Conservation (phyloP, 345 rosid genomes). For the Gossypium thurberi region DNA sequence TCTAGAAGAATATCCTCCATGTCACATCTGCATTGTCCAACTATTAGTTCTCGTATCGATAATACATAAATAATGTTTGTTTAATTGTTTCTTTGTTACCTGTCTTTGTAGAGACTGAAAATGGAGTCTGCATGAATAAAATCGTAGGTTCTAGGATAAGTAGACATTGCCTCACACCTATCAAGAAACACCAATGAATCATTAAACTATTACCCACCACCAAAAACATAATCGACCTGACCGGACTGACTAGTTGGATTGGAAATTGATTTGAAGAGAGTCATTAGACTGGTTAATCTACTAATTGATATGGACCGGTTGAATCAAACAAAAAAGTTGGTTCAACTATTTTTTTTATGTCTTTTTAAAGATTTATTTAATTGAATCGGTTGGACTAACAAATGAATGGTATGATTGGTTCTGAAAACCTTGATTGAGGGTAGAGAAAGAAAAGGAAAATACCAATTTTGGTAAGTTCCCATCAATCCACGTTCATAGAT, state of each 20-base stretch:
- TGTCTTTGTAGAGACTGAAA: slow-evolving; percentile 57
- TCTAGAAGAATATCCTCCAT: slow-evolving; percentile 70
- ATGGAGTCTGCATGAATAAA: slow-evolving; percentile 74
- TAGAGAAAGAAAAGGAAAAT: not conserved
- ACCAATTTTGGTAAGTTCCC: slow-evolving; percentile 91
- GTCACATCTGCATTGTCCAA: slow-evolving; percentile 44
- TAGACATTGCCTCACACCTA: slow-evolving; percentile 72
- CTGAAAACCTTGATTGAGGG: no score
- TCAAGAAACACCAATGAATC: not conserved
- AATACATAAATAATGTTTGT: not conserved
- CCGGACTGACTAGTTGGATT: not conserved
- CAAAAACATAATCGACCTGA: not conserved
- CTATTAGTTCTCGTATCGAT: not conserved
- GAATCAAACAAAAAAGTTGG: no score
- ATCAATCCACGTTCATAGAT: slow-evolving; percentile 82
- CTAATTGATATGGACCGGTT: no score
- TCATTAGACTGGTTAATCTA: no score
- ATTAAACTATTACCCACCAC: not conserved
- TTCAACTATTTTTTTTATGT: no score
- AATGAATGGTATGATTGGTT: no score
- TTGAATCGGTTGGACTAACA: no score
- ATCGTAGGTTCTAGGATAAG: slow-evolving; percentile 89
- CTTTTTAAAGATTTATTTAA: no score
- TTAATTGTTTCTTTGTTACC: slow-evolving; percentile 22
- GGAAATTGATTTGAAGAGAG: no score